Conservation (phyloP, 2,329 filamentous ascomycete species). For the Trichophaea hybrida region DNA sequence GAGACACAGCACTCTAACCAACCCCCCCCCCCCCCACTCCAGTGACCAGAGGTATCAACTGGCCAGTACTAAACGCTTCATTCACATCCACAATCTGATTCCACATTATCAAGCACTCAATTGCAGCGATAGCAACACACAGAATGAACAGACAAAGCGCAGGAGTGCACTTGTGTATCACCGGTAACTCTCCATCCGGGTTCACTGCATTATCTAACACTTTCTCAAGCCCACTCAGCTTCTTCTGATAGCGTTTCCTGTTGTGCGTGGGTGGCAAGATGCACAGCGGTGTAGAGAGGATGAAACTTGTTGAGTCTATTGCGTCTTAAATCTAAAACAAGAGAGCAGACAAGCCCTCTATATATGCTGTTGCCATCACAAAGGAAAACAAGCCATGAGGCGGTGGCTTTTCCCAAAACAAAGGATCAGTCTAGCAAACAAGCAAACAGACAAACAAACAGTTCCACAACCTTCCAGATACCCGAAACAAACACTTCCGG, state of each 20-base stretch:
- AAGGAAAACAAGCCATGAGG: too few relatives aligned
- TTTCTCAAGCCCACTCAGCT: neutral
- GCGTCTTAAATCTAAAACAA: too few relatives aligned
- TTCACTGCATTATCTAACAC: conserved; percentile 5
- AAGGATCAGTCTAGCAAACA: too few relatives aligned
- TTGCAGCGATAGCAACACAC: neutral
- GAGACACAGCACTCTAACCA: conserved; percentile 1
- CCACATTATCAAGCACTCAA: conserved; percentile 15
- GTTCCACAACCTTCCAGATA: too few relatives aligned
- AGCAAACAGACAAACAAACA: too few relatives aligned
- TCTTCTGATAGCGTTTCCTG: neutral
- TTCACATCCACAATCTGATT: conserved; percentile 10
- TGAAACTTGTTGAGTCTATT: too few relatives aligned
- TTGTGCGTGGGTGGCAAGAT: too few relatives aligned
- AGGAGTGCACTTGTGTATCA: conserved; percentile 11
- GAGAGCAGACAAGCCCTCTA: too few relatives aligned
- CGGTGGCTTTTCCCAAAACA: too few relatives aligned
- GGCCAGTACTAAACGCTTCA: conserved; percentile 4
- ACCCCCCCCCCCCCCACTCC: neutral
- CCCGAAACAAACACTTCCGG: too few relatives aligned
- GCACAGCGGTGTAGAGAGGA: too few relatives aligned
- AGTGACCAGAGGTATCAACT: conserved; percentile 13
- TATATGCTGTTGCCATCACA: too few relatives aligned
- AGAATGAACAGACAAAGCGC: conserved; percentile 11
- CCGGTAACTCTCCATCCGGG: conserved; percentile 3